Base-by-base conservation (phyloP, 2,329 filamentous ascomycete genomes). In the Trichoderma simmonsii region DNA sequence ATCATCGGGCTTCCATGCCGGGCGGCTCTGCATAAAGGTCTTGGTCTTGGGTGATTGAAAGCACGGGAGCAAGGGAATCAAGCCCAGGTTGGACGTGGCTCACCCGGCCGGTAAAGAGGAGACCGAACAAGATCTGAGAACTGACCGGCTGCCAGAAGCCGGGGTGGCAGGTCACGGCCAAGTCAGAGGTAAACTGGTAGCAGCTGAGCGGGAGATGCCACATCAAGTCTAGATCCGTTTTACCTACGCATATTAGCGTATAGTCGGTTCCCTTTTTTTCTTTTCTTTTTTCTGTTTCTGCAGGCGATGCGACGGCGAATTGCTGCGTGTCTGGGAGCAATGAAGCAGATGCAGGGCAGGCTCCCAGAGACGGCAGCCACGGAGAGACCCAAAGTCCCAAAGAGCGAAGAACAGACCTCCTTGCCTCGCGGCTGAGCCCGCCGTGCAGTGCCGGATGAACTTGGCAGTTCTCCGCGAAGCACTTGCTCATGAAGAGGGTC, bases 41-140 rank as follows among this genome's bases (percentile, higher is more conserved):
- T 59, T 34, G 26, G 26, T 11, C 32, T 59, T 34, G 56, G 26
- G 43, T 39, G 65, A 60, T 34, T 21, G 64, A 54, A 39, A 26
- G 67, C 18, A 32, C 48, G 48, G 28, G 60, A 26, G 51, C 56
- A 28, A 61, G 39, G 28, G 30, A n/a, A 57, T 62, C 34, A 26
- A 57, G 61, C 21, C 34, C 32, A 39, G 26, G 28, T 59, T 69
- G 21, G 64, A 60, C 57, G 43, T 67, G 70, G 61, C 64, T 67
- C 56, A 43, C 43, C 65, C 67, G 63, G 67, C 70, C 63, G 71
- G 43, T 71, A 43, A 39, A 71, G 56, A 73, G 71, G 21, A 72
- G 21, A 69, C 73, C 72, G 62, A 75, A 73, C 69, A 68, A 69
- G 61, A 72, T 75, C 70, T 73, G 72, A 74, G 75, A 70, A 71